Base-by-base conservation (phyloP, 179 eudicot genomes). In the Heliamphora pulchella region DNA sequence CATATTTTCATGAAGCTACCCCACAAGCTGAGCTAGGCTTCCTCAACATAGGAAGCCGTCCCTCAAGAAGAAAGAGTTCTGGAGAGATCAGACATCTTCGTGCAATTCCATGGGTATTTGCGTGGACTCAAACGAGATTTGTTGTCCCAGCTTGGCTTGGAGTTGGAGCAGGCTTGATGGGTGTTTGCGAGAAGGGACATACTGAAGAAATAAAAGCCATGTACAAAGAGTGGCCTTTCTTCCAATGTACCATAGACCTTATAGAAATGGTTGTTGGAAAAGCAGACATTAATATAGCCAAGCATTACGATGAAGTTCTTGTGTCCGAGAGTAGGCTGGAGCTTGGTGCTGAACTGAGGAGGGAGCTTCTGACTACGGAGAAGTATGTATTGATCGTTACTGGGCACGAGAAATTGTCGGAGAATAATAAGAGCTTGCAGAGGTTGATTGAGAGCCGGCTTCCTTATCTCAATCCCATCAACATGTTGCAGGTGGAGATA, bases 71-170 rank as follows among this genome's bases (percentile, higher is more conserved):
- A 58, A 94, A 93, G 84, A 80, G 84, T 80, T 63, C 93, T 5
- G 84, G 79, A n/a, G 97, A 89, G 22, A 93, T 93, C 3, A 90
- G 90, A 1, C 88, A 89, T 76, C 93, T 94, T 44, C 90, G 97
- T 0, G 96, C 97, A 54, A 93, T 93, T 15, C 98, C 98, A 44
- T 94, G 97, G 98, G 74, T 94, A 10, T 94, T 94, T 59, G 97
- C 98, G 2, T 93, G 96, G 98, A 94, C 98, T 50, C 98, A 93
- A 77, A 93, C 98, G 4, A 79, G 98, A 62, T 90, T 93, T 71
- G 91, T 90, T 53, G 94, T 94, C 61, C 98, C 98, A 11, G 88
- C 97, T 70, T 93, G 98, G 98, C 97, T 93, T 9, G 98, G 97
- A 63, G 94, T 94, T 63, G 98, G 98, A 71, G 91, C 94, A 0